Conservation (phyloP, 169 alveolate species). For the Eimeria sp. region DNA sequence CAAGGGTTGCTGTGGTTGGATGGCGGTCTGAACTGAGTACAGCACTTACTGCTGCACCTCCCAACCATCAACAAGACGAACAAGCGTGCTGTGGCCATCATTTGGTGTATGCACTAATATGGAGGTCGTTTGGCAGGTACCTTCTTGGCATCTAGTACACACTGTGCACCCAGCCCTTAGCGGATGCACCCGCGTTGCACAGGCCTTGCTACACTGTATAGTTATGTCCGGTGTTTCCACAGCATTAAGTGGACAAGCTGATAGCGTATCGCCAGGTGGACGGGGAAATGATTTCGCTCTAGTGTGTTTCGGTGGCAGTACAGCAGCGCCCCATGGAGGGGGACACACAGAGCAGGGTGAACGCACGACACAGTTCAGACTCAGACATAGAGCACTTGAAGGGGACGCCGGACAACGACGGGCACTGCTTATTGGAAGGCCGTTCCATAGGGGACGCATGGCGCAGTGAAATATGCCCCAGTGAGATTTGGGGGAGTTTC, state of each 20-base stretch:
- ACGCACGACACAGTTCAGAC: neutral
- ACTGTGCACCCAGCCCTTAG: neutral
- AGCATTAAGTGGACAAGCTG: neutral
- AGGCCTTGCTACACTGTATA: neutral
- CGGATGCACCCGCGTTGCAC: too few relatives aligned
- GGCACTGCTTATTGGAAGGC: neutral
- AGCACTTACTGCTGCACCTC: neutral
- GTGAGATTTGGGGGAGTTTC: neutral
- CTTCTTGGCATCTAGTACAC: neutral
- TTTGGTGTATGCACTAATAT: neutral
- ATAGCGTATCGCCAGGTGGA: too few relatives aligned
- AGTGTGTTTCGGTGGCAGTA: neutral
- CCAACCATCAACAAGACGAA: neutral
- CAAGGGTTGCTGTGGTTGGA: neutral
- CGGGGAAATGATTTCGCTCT: neutral
- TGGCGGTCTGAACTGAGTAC: neutral
- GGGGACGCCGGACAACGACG: neutral
- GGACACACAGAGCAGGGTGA: neutral
- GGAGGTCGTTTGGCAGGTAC: neutral
- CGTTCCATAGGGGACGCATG: neutral
- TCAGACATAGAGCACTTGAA: neutral
- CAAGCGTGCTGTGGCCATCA: neutral
- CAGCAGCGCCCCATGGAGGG: neutral
- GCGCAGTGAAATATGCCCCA: neutral
- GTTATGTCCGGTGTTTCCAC: neutral